Base-by-base conservation (phyloP, 371 early-diverging fungal species). In the Mucor irregularis region DNA sequence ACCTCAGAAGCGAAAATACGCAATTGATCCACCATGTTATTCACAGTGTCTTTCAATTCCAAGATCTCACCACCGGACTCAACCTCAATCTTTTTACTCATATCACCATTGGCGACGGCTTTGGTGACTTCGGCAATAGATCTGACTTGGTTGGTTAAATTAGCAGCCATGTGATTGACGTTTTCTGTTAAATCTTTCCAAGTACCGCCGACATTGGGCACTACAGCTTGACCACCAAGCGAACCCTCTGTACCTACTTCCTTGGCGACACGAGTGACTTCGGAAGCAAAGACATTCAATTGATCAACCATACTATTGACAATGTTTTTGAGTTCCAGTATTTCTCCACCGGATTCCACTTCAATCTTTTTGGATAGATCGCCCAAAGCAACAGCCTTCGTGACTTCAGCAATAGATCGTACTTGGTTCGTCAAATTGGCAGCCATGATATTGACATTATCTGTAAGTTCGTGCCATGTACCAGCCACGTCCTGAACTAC, bases 271-370 rank as follows among this genome's bases (percentile, higher is more conserved):
- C 74, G 64, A 9, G 68, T 66, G 2, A 81, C 82, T 54, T 81
- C 82, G 26, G 55, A 45, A 0, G 76, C 67, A 57, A 76, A 71
- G 0, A 53, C 60, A 13, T 49, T 39, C 1, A 78, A 48, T 44
- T 73, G 78, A 10, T 70, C 73, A 1, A 85, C 58, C 84, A 87
- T 87, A 49, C 82, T 74, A 61, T 86, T 85, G 37, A 87, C 85
- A 56, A 81, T 83, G 39, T 81, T 78, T 64, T 87, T 85, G 37
- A 87, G 73, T 6, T 56, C 56, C 24, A 82, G 78, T 74, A 85
- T 85, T 69, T 87, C 85, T 21, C 85, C 85, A n/a, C 74, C 69
- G 0, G 84, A 82, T 45, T 85, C 83, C 2, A 86, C 80, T 14
- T 81, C 84, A 40, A 88, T 83, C 61, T 77, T 78, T 29, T 78